Conservation (phyloP, 164 flowering plant genomes). For the Vitis labrusca region DNA sequence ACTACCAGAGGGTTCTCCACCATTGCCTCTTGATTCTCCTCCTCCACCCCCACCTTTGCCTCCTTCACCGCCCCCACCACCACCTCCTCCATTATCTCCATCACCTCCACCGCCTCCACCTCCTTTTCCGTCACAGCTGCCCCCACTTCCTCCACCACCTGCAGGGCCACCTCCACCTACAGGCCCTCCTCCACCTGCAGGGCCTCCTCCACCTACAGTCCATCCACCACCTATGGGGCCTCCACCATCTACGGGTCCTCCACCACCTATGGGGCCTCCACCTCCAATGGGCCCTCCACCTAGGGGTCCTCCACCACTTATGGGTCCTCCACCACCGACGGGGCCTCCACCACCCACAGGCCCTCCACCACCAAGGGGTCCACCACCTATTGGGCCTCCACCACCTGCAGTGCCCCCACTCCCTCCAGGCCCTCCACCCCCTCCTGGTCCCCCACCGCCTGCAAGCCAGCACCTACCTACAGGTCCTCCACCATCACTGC, state of each 20-base stretch:
- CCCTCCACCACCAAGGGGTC: conserved; percentile 20
- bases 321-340: conserved; percentile 17
- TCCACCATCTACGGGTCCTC: conserved; percentile 7
- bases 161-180: conserved; percentile 17
- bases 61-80: conserved; percentile 50
- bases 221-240: background rate
- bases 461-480: conserved; percentile 16
- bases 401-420: conserved; percentile 13
- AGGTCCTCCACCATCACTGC: conserved; percentile 21
- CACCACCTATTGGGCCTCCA: background rate
- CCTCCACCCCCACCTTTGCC: conserved; percentile 69
- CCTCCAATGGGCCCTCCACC: conserved; percentile 37
- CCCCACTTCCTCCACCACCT: conserved; percentile 36
- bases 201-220: conserved; percentile 24
- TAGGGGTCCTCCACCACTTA: conserved; percentile 21
- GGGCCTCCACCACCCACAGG: conserved; percentile 20
- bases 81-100: conserved; percentile 33
- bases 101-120: conserved; percentile 43
- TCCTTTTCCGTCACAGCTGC: conserved; percentile 42
- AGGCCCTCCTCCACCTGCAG: conserved; percentile 18
- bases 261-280: conserved; percentile 26
- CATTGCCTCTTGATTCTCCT: conserved; percentile 63
- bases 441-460: conserved; percentile 25
- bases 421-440: conserved; percentile 26
- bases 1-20: conserved; percentile 67